Conservation (phyloP, 2,329 filamentous ascomycete genomes). For the Colletotrichum tanaceti region DNA sequence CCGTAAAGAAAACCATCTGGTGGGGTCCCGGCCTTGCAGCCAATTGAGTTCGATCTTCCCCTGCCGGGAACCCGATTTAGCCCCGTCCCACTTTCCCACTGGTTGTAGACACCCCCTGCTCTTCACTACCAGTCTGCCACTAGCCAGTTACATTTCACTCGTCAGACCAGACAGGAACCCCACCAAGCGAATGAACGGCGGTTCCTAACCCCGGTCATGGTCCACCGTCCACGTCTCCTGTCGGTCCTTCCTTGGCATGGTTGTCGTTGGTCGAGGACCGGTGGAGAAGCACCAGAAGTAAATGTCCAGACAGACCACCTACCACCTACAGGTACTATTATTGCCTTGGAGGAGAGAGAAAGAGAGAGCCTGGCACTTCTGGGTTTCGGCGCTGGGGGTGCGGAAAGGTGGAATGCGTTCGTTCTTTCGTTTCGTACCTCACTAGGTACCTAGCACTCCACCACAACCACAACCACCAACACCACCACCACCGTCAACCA, state of each 20-base stretch:
- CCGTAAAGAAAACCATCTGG: background rate
- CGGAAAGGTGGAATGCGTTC: slow-evolving; percentile 11
- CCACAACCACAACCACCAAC: too few species aligned
- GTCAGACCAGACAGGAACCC: slow-evolving; percentile 32
- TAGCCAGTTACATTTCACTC: slow-evolving; percentile 19
- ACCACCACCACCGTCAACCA: slow-evolving; percentile 31
- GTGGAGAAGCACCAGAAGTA: slow-evolving; percentile 6
- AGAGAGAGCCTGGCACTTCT: background rate
- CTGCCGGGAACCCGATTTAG: slow-evolving; percentile 21
- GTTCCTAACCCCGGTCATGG: background rate
- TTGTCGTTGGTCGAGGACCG: background rate
- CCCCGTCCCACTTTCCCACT: slow-evolving; percentile 24
- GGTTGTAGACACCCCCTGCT: slow-evolving; percentile 12
- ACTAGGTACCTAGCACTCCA: too few species aligned
- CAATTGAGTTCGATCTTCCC: slow-evolving; percentile 12
- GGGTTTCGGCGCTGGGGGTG: background rate
- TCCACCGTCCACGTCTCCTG: slow-evolving; percentile 38
- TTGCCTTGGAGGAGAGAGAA: background rate
- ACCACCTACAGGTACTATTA: too few species aligned
- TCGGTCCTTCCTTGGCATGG: slow-evolving; percentile 39
- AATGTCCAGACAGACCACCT: background rate
- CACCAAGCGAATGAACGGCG: slow-evolving; percentile 17
- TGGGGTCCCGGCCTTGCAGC: background rate
- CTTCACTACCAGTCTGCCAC: slow-evolving; percentile 19
- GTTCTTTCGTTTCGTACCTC: slow-evolving; percentile 6